Percentiles rank a stretch among this genome's conserved stretches.
Evolutionary conservation across 208 protist species (phyloP).

Genomic region (Strigomonas culicis): DNA sequence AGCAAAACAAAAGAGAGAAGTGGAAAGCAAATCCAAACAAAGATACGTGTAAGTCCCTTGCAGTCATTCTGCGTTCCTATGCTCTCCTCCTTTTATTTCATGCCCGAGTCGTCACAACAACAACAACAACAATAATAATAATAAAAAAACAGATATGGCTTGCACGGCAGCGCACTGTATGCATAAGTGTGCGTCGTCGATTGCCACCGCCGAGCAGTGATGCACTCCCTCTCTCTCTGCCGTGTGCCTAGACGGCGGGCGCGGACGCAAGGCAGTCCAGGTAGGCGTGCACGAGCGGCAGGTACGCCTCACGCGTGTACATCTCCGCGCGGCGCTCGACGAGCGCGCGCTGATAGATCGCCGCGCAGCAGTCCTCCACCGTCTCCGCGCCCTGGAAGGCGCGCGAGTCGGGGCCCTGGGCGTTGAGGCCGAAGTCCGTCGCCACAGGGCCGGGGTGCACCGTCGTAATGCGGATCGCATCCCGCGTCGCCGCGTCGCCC

Average conservation of each 20-base stretch:
- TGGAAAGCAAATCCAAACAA: no score
- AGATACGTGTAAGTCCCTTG: no score
- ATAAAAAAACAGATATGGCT: not conserved
- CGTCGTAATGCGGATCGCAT: conserved; percentile 6
- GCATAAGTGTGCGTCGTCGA: no score
- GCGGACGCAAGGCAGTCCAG: not conserved
- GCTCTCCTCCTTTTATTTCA: no score
- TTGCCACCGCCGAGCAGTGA: no score
- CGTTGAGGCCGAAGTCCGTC: conserved; percentile 14
- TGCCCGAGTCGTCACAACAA: not conserved
- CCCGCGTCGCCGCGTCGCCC: not conserved
- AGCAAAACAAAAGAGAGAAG: no score
- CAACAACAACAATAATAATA: not conserved
- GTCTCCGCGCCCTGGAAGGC: not conserved
- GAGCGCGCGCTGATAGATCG: conserved; percentile 13
- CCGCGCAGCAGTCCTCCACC: conserved; percentile 10
- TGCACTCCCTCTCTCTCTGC: no score
- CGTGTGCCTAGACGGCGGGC: not conserved
- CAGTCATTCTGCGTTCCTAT: no score
- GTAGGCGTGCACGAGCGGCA: conserved; percentile 6
- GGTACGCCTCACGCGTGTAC: conserved; percentile 4
- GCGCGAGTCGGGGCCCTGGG: not conserved
- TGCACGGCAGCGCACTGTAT: no score
- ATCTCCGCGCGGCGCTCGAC: conserved; percentile 3
- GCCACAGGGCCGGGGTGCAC: conserved; percentile 14